Evolutionary conservation across 257 asterid genomes (phyloP).

Genomic region (Fraxinus cuspidata): DNA sequence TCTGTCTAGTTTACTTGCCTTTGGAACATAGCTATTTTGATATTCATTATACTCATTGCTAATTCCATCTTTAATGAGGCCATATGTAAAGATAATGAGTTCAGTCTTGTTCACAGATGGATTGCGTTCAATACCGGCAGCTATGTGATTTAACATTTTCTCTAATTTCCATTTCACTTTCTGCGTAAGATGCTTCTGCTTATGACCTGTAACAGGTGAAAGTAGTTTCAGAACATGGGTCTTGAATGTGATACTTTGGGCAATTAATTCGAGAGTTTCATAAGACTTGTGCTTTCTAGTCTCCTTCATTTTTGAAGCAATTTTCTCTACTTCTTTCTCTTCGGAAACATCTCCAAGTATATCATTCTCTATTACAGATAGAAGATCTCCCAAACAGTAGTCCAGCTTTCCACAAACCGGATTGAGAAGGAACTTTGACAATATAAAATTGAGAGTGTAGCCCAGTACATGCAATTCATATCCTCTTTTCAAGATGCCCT

Average conservation of each 20-base stretch:
- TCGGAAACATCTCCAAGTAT: constrained; percentile 91
- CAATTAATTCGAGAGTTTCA: constrained; percentile 81
- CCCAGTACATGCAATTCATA: constrained; percentile 89
- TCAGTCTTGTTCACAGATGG: constrained; percentile 76
- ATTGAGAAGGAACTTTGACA: constrained; percentile 61
- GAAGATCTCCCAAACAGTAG: constrained; percentile 80
- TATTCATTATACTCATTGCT: constrained; percentile 42
- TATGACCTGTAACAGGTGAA: constrained; percentile 61
- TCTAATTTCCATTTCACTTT: constrained; percentile 74
- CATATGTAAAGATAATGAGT: constrained; percentile 60
- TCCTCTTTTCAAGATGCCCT: constrained; percentile 76
- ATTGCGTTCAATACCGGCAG: constrained; percentile 75
- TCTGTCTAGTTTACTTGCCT: constrained; percentile 27
- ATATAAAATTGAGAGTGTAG: constrained; percentile 71
- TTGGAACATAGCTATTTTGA: constrained; percentile 27
- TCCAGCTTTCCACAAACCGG: constrained; percentile 72
- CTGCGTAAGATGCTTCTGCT: constrained; percentile 67
- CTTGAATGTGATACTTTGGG: constrained; percentile 78
- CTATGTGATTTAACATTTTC: constrained; percentile 72
- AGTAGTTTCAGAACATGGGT: constrained; percentile 74
- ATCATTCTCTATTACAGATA: constrained; percentile 65
- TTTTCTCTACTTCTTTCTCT: constrained; percentile 94
- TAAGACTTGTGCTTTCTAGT: constrained; percentile 86
- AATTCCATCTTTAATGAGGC: constrained; percentile 67
- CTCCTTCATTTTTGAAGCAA: constrained; percentile 97